Base-by-base conservation (phyloP, 108 stramenopile species). In the Conticribra weissflogii region DNA sequence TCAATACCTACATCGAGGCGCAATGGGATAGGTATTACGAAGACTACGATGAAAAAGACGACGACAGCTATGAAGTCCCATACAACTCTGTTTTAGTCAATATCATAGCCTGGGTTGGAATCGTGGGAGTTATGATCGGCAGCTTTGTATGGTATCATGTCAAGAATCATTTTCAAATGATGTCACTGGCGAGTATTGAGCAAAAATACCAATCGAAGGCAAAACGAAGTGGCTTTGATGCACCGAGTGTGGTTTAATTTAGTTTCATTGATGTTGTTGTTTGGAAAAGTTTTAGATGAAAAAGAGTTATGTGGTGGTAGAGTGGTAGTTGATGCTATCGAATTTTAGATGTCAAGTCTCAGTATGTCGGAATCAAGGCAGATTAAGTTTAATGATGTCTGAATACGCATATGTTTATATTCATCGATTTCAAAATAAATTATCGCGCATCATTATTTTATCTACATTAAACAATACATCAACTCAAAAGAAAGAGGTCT, bases 1-100 rank as follows among this genome's bases (percentile, higher is more conserved):
- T 94, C 60, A 90, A 90, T 61, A 66, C 89, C 17, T 94, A 82
- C 78, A 82, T 91, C 17, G 93, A 94, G 61, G 59, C 67, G 30
- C 71, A 80, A 18, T 90, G 84, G 85, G 88, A 86, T 54, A 50
- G 68, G 0, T 86, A 85, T 55, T 75, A 84, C 53, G 59, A 78
- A 55, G 85, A 79, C 28, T 82, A 89, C 57, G 83, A 63, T 31
- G 92, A 87, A 3, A 76, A 81, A 3, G 77, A 82, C 29, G 84
- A 51, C 9, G 84, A 85, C 23, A 75, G 62, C 31, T 68, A 73
- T 5, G 44, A 66, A 36, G 17, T 30, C 22, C 88, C 90, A 0
- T 91, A 88, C 84, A 89, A 90, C 64, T 30, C 78, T 0, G 2
- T 88, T 0, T 7, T 85, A 18, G 76, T 94, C 15, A 92, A 94